A percentile compares a stretch with the other conserved stretches of the same genome.
Conservation (phyloP, 2,329 filamentous ascomycete genomes). For the Penicillium paneum region DNA sequence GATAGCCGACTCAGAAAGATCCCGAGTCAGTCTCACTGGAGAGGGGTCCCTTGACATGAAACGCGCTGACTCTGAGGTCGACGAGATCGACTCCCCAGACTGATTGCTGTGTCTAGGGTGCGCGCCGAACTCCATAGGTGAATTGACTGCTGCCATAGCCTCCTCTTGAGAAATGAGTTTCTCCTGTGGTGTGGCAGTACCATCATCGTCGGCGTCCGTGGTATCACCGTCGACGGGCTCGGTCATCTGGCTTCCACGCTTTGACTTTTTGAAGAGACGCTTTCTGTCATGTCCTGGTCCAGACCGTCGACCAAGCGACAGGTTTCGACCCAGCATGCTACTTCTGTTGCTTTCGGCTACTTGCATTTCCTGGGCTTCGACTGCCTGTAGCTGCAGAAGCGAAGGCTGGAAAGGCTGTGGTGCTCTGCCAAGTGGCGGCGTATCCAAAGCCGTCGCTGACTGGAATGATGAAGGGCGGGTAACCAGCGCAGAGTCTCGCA, state of each 20-base stretch:
- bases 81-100: constrained; percentile 1
- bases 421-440: neutral
- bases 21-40: constrained; percentile 36
- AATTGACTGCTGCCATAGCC: constrained; percentile 2
- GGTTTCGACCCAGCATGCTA: constrained; percentile 5
- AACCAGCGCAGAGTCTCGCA: constrained; percentile 5
- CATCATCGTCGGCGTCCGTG: constrained; percentile 24
- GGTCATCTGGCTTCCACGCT: constrained; percentile 6
- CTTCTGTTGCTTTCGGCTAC: constrained; percentile 1
- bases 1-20: neutral
- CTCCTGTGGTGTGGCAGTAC: constrained; percentile 21
- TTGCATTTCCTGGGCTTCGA: constrained; percentile 4
- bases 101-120: neutral
- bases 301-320: constrained; percentile 16
- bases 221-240: constrained; percentile 21
- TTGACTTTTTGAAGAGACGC: constrained; percentile 10
- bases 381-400: constrained; percentile 8
- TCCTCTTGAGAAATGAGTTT: neutral
- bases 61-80: constrained; percentile 4
- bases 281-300: constrained; percentile 18
- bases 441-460: neutral
- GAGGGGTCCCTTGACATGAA: constrained; percentile 39
- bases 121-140: neutral
- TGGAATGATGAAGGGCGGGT: neutral
- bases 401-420: constrained; percentile 6